Evolutionary conservation across 805 yeast species (phyloP), one percentile per base, ranked within the genome.

Genomic region (Candida hispaniensis): DNA sequence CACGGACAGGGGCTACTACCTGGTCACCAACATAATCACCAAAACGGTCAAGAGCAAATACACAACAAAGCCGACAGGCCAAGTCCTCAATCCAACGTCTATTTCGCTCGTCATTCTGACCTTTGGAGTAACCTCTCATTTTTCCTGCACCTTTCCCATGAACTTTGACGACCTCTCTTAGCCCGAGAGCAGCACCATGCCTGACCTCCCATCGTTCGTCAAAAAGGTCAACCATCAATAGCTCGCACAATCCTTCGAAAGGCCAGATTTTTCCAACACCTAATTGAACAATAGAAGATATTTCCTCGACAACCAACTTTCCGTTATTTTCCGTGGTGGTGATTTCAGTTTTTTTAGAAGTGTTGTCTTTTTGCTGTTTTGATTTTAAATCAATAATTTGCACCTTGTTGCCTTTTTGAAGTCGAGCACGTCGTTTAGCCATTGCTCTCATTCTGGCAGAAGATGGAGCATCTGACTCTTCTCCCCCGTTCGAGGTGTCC

Each of bases 11-110:
- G 0, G 97, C 97, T 22, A 91, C 93, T 9, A 91, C 99, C 5
- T 94, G 93, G 52, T 91, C 99, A 26, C 93, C 78, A 18, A 91
- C 94, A 55, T 81, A 91, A 60, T 91, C 99, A 29, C 96, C 97
- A 58, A 91, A 91, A 47, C 97, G 61, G 58, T 91, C 99, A 35
- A 91, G 62, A 3, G 96, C 88, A 56, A 91, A 82, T 8, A 91
- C 63, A 5, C 93, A 79, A 49, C 93, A 66, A 28, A 91, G 52
- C 42, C 96, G 67, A 12, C 91, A 82, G 3, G 93, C 78, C 39
- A 88, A 63, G 56, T 91, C 97, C 54, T 91, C 94, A 20, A 91
- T 61, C 36, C 86, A 79, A 27, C 64, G 67, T 11, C 62, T 58
- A 50, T 88, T 91, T 42, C 75, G 66, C 4, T 44, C 38, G 44